These are phyloP conservation scores for Acanthamoeba divionensis DNA, from an alignment of 208 protist species.

Conservation along the genomic window DNA sequence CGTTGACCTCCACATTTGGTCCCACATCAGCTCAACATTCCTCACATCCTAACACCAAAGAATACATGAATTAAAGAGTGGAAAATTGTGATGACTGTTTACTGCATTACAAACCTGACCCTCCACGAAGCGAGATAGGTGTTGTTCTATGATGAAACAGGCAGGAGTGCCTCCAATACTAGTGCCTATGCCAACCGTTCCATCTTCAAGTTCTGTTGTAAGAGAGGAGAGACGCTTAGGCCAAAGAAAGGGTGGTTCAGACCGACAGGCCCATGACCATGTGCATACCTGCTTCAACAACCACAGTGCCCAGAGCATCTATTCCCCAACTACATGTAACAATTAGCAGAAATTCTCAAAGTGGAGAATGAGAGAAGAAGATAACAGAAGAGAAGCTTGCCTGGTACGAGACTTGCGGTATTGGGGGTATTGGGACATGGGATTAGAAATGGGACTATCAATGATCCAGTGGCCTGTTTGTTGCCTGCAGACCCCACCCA, in stretches of 20 bases:
- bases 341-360: neutral
- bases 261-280: neutral
- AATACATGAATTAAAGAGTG: neutral
- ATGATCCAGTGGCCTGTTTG: conserved; percentile 68
- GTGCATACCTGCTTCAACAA: conserved; percentile 68
- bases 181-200: conserved; percentile 69
- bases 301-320: conserved; percentile 69
- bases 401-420: conserved; percentile 48
- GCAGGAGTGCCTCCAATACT: conserved; percentile 74
- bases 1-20: conserved; percentile 71
- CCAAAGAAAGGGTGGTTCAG: neutral
- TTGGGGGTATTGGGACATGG: conserved; percentile 14
- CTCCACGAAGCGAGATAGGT: conserved; percentile 73
- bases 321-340: conserved; percentile 61
- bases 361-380: neutral
- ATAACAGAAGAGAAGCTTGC: neutral
- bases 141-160: conserved; percentile 75
- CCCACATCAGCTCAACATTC: conserved; percentile 76
- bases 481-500: no score
- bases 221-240: neutral
- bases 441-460: conserved; percentile 67
- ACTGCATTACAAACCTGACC: neutral
- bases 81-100: neutral
- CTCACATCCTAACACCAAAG: conserved; percentile 58
- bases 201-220: conserved; percentile 70